Evolutionary conservation across 2,329 filamentous ascomycete genomes (phyloP).

Genomic region (Penicillium sp.): DNA sequence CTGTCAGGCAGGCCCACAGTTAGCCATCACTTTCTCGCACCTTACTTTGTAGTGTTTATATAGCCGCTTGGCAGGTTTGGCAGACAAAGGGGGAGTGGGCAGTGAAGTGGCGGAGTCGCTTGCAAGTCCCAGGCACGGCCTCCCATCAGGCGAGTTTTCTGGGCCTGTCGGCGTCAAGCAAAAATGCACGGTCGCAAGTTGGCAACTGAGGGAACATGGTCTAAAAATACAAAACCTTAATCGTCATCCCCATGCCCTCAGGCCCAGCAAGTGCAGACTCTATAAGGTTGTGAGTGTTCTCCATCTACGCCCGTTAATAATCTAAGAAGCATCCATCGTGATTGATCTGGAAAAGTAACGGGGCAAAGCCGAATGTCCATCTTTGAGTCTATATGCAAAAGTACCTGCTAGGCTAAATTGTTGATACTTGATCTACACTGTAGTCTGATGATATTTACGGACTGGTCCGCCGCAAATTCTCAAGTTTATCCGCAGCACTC

Average conservation of each 20-base stretch:
- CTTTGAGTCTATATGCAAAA: too few relatives aligned
- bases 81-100: too few relatives aligned
- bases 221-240: background rate
- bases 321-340: background rate
- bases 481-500: conserved; percentile 40
- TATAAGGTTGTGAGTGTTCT: too few relatives aligned
- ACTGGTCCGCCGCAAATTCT: conserved; percentile 26
- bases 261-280: too few relatives aligned
- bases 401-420: background rate
- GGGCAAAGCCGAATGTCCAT: background rate
- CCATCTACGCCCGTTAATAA: background rate
- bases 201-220: background rate
- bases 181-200: background rate
- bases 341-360: background rate
- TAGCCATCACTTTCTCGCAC: background rate
- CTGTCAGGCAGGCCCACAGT: background rate
- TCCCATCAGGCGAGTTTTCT: background rate
- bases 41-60: background rate
- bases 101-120: background rate
- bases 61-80: background rate
- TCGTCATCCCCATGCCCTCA: background rate
- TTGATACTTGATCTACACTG: background rate
- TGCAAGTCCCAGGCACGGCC: background rate
- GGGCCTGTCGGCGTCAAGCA: background rate
- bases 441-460: background rate